Base-by-base conservation (phyloP, 2,329 filamentous ascomycete species). In the Pestalotiopsis sp. region DNA sequence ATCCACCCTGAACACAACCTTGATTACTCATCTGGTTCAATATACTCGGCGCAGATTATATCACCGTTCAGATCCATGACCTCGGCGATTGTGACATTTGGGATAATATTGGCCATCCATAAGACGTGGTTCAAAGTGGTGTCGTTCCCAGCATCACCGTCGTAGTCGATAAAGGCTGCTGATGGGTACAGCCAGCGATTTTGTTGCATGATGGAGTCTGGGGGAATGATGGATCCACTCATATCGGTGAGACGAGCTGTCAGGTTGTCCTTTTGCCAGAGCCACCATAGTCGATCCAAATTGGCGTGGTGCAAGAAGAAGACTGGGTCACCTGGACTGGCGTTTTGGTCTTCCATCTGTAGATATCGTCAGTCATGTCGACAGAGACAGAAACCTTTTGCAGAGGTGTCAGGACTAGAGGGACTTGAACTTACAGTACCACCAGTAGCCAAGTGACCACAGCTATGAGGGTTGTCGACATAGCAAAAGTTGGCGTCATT, bases 11-110 rank as follows among this genome's bases (percentile, higher is more conserved):
- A 36, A 9, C 31, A 36, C 31, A 13, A 13, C 11, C 57, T 17
- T 13, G 23, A 27, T 60, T 27, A 60, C 58, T 60, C 58, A 27
- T 60, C 31, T 14, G 45, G 45, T 52, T 61, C 71, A 31, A 73
- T 38, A 36, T 73, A 72, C 49, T 73, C 72, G 52, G 68, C 71
- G 61, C 72, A 73, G 23, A 69, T 66, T 2, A 68, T 55, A n/a
- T 70, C 68, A 9, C 69, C 59, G 7, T 68, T 63, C 1, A 73
- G n/a, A 45, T 73, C 71, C 71, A 73, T 73, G 13, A 73, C 66
- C n/a, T 73, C 71, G n/a, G 31, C 31, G 25, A 73, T 65, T 1
- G 67, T 78, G 36, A 81, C 81, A 4, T 84, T 82, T 74, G 76
- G 78, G 14, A 38, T 38, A 20, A 60, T 27, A 27, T 60, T 23